Percentiles rank a stretch among this genome's conserved stretches.
phyloP scores from a whole-genome alignment of 2,329 filamentous ascomycete genomes.

The Zasmidium cellare region DNA sequence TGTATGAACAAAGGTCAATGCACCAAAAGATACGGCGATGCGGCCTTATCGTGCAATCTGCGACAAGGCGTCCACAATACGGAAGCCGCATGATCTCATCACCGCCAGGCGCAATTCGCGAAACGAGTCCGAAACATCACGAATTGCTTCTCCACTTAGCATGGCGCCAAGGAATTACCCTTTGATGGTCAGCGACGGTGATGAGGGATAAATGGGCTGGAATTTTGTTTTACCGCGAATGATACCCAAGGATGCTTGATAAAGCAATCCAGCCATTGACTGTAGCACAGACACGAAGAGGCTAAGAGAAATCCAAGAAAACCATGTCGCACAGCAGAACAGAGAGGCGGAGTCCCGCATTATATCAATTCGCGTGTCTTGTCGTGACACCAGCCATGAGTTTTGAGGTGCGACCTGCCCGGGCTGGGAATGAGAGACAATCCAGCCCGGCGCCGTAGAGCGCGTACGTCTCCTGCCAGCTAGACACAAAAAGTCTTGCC shows the following conservation, averaged over 20 bases:
- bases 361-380: neutral
- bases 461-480: no score
- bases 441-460: no score
- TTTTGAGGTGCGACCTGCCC: neutral
- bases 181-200: neutral
- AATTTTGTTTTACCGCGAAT: neutral
- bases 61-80: neutral
- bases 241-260: neutral
- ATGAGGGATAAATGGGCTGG: neutral
- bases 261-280: neutral
- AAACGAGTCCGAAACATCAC: no score
- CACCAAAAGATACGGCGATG: neutral
- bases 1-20: slow-evolving; percentile 5
- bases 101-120: neutral
- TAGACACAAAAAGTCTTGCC: neutral
- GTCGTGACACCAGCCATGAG: neutral
- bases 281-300: no score
- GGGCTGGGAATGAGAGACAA: no score
- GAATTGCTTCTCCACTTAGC: no score
- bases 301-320: no score
- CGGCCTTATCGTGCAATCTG: neutral
- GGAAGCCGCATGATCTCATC: neutral
- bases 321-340: neutral
- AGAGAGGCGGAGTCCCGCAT: neutral
- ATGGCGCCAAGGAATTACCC: neutral